Conservation (phyloP, 2,329 filamentous ascomycete species). For the Fusarium odoratissimum region DNA sequence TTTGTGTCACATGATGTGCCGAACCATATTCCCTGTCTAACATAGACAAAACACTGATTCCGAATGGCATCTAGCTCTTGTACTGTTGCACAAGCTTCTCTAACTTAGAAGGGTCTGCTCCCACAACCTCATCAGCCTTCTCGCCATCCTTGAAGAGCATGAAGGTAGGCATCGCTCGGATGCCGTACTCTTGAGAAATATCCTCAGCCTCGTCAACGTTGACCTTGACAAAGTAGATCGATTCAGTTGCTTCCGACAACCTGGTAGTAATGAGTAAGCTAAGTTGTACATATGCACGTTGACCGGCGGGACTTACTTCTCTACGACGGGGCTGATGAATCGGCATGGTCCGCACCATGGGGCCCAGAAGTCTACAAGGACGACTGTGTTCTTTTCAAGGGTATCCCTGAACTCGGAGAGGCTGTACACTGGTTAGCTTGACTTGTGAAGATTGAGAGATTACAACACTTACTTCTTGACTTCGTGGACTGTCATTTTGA, state of each 20-base stretch:
- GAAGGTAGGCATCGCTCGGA: constrained; percentile 21
- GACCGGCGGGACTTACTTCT: background rate
- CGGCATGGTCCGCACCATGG: constrained; percentile 21
- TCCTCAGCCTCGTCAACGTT: background rate
- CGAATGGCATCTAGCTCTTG: background rate
- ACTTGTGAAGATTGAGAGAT: accelerated
- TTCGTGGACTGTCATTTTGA: background rate
- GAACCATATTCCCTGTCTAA: no score
- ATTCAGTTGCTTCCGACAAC: accelerated
- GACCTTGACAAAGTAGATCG: background rate
- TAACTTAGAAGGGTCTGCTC: background rate
- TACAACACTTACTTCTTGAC: background rate
- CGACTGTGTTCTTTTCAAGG: background rate
- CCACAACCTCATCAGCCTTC: background rate
- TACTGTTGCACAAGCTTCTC: background rate
- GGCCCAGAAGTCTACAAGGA: constrained; percentile 13
- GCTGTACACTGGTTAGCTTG: background rate
- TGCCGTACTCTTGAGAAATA: background rate
- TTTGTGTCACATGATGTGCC: no score
- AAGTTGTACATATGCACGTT: accelerated
- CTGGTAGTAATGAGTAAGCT: background rate
- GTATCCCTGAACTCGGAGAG: background rate
- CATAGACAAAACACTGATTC: no score
- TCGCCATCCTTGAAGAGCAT: background rate
- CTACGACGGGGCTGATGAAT: background rate